Percentiles rank a stretch among this genome's conserved stretches.
Conservation (phyloP, 78 protist genomes). For the Dictyostelium brefeldianum region DNA sequence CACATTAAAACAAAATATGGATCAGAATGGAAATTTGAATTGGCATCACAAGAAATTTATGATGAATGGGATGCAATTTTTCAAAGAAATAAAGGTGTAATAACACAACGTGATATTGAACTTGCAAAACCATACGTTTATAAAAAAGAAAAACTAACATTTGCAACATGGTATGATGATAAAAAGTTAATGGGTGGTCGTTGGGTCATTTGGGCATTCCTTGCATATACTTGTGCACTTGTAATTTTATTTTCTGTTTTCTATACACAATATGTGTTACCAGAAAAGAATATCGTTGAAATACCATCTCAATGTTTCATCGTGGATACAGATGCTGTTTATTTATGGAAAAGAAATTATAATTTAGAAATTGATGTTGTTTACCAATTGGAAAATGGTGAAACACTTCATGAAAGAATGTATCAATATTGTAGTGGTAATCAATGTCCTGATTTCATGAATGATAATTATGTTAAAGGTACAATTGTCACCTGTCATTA, state of each 20-base stretch:
- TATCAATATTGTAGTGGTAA: constrained; percentile 25
- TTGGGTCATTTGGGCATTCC: constrained; percentile 27
- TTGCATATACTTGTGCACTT: neutral
- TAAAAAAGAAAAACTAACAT: neutral
- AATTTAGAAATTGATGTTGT: constrained; percentile 20
- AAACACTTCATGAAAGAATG: neutral
- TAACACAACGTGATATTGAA: constrained; percentile 34
- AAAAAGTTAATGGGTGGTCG: constrained; percentile 19
- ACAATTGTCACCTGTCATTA: neutral
- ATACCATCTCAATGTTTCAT: constrained; percentile 9
- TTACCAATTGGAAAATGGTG: neutral
- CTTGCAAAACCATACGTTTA: constrained; percentile 24
- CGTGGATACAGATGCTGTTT: neutral
- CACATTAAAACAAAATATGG: neutral
- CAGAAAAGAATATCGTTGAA: constrained; percentile 30
- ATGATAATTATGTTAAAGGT: constrained; percentile 14
- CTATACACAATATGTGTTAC: constrained; percentile 45
- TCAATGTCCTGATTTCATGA: constrained; percentile 33
- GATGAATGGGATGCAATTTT: constrained; percentile 35
- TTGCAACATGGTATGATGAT: constrained; percentile 7
- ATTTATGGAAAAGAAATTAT: constrained; percentile 51
- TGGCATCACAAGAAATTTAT: neutral
- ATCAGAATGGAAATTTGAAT: constrained; percentile 5
- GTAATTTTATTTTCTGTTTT: constrained; percentile 22
- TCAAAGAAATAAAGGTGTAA: constrained; percentile 29